phyloP scores from a whole-genome alignment of 192 early-diverging fungal species.

The Dimargaris xerosporica region DNA sequence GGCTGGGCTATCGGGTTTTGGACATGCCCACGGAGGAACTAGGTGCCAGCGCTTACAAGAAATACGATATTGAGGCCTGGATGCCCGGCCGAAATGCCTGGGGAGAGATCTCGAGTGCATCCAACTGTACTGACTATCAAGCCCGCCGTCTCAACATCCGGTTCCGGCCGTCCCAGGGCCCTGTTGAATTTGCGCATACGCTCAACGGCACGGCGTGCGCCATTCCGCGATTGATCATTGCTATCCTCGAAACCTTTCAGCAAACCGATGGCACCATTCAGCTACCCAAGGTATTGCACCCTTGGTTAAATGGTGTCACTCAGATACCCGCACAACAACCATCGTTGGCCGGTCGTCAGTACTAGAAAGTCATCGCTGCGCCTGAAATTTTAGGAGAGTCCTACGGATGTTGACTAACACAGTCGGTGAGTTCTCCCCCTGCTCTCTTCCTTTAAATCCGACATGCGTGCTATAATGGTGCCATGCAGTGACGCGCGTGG shows the following conservation, averaged over 20 bases:
- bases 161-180: slow-evolving; percentile 26
- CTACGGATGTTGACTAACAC: no score
- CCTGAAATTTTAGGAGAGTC: no score
- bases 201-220: slow-evolving; percentile 89
- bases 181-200: slow-evolving; percentile 66
- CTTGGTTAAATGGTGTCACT: slow-evolving; percentile 43
- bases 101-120: slow-evolving; percentile 82
- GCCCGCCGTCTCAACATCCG: slow-evolving; percentile 68
- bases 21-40: slow-evolving; percentile 90
- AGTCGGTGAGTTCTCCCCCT: no score
- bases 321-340: no score
- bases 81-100: slow-evolving; percentile 75
- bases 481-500: no score
- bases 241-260: slow-evolving; percentile 75
- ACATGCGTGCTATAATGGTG: no score
- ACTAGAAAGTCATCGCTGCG: no score
- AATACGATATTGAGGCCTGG: slow-evolving; percentile 94
- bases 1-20: slow-evolving; percentile 58
- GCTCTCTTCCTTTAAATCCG: no score
- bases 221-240: slow-evolving; percentile 75
- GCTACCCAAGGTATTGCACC: slow-evolving; percentile 52
- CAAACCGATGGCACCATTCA: slow-evolving; percentile 45
- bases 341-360: no score
- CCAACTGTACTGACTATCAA: slow-evolving; percentile 92
- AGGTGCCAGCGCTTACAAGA: slow-evolving; percentile 78